Conservation (phyloP, 768 basidiomycete genomes). For the Leucocoprinus leucothites region DNA sequence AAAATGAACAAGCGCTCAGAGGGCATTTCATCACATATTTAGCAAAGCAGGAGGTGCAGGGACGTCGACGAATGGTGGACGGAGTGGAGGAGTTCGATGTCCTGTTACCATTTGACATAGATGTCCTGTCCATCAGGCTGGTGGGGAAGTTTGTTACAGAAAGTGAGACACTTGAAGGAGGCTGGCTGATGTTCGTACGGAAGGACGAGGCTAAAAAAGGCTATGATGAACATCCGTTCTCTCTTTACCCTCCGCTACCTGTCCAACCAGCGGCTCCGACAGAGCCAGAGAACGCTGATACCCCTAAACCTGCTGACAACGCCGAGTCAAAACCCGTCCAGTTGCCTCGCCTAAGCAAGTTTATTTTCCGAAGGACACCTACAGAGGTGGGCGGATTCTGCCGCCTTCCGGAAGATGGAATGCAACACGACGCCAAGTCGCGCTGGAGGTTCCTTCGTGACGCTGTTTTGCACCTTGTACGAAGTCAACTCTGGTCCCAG, state of each 20-base stretch:
- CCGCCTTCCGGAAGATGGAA: no score
- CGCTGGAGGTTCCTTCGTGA: no score
- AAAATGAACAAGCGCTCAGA: neutral
- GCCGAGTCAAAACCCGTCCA: no score
- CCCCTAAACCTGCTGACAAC: no score
- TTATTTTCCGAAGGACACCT: no score
- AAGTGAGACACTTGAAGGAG: slow-evolving; percentile 4
- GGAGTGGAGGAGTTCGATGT: slow-evolving; percentile 4
- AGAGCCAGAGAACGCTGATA: no score
- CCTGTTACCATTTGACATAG: slow-evolving; percentile 3
- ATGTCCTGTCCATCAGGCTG: slow-evolving; percentile 10
- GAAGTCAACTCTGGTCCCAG: no score
- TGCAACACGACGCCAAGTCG: neutral
- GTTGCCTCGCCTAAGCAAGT: no score
- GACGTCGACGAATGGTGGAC: neutral
- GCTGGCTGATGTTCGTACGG: neutral
- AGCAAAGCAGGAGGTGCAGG: neutral
- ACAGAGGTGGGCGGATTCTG: no score
- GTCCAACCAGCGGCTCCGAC: no score
- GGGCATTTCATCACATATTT: neutral
- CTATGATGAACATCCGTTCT: neutral
- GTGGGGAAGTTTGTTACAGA: neutral
- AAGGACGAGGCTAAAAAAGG: neutral
- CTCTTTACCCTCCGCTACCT: no score
- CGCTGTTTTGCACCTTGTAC: no score